Conservation (phyloP, 108 stramenopile genomes). For the Pseudonitzschia multiseries region DNA sequence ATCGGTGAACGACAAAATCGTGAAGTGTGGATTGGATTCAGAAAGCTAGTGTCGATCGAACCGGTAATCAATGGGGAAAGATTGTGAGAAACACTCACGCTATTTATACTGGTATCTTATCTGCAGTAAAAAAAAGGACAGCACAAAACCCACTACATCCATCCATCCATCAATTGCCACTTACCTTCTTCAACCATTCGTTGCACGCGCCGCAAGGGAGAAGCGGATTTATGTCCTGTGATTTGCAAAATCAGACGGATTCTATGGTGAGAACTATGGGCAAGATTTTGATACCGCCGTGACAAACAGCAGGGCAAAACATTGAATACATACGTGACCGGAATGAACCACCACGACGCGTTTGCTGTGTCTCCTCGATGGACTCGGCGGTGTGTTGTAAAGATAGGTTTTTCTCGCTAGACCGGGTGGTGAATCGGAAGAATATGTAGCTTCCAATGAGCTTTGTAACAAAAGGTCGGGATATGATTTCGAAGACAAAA, state of each 20-base stretch:
- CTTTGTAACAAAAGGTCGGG: background rate
- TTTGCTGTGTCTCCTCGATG: slow-evolving; percentile 7
- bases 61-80: background rate
- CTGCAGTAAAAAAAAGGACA: too few species aligned
- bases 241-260: background rate
- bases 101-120: too few species aligned
- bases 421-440: background rate
- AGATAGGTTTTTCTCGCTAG: slow-evolving; percentile 7
- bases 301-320: background rate
- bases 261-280: background rate
- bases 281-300: background rate
- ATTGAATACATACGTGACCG: background rate
- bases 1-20: slow-evolving; percentile 94
- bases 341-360: slow-evolving; percentile 31
- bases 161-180: background rate
- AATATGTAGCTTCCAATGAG: background rate
- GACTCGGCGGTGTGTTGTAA: slow-evolving; percentile 3
- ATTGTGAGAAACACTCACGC: slow-evolving; percentile 4
- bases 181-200: slow-evolving; percentile 95
- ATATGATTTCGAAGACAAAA: background rate
- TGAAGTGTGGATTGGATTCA: slow-evolving; percentile 94
- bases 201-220: slow-evolving; percentile 96
- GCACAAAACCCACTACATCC: background rate
- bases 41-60: slow-evolving; percentile 57
- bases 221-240: slow-evolving; percentile 87